Evolutionary conservation across 495 filamentous ascomycete species (phyloP).

Genomic region (Aspergillus coremiiformis): DNA sequence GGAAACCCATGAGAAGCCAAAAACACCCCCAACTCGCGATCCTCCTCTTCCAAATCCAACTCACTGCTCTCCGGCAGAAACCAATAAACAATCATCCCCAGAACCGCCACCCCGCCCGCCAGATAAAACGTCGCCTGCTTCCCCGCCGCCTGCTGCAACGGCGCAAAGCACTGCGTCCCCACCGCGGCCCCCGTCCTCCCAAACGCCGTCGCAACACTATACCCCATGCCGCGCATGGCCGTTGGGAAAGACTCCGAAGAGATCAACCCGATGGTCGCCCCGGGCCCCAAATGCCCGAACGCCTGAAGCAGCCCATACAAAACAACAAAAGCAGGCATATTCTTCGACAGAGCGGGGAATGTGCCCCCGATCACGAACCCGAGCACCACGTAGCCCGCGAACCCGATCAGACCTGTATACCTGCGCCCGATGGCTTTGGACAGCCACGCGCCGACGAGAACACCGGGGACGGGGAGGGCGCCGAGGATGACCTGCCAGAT

Average conservation of each 20-base stretch:
- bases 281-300: slow-evolving; percentile 33
- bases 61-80: slow-evolving; percentile 29
- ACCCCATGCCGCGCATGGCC: slow-evolving; percentile 31
- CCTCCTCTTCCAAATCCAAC: slow-evolving; percentile 26
- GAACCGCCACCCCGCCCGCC: slow-evolving; percentile 21
- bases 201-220: slow-evolving; percentile 29
- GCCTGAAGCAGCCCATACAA: slow-evolving; percentile 31
- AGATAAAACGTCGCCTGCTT: slow-evolving; percentile 29
- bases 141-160: slow-evolving; percentile 21
- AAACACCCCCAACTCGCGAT: slow-evolving; percentile 20
- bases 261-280: slow-evolving; percentile 29
- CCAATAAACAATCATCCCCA: slow-evolving; percentile 27
- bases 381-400: slow-evolving; percentile 27
- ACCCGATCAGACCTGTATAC: slow-evolving; percentile 27
- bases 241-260: slow-evolving; percentile 31
- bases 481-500: slow-evolving; percentile 33
- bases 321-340: slow-evolving; percentile 32
- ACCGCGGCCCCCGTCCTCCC: slow-evolving; percentile 31
- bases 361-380: slow-evolving; percentile 32
- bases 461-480: slow-evolving; percentile 30
- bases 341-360: slow-evolving; percentile 20
- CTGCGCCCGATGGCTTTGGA: slow-evolving; percentile 28
- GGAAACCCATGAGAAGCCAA: slow-evolving; percentile 32
- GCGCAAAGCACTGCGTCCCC: slow-evolving; percentile 30
- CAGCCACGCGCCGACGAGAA: slow-evolving; percentile 28